A percentile compares a stretch with the other conserved stretches of the same genome.
Evolutionary conservation across 2,329 filamentous ascomycete species (phyloP).

Genomic region (Phaeosphaeriaceae sp.): DNA sequence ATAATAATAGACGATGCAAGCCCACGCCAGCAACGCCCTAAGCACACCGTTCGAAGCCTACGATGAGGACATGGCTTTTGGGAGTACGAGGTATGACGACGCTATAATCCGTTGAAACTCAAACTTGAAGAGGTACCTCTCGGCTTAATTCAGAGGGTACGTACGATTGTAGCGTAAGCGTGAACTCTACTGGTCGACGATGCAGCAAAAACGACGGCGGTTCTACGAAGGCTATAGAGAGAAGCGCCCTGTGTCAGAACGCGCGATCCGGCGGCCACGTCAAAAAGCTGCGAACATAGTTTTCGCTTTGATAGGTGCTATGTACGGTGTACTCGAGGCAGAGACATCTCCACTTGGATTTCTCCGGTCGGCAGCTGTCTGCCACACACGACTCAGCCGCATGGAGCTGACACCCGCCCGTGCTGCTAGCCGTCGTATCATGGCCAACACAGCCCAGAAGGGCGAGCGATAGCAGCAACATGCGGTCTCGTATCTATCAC

Average conservation of each 20-base stretch:
- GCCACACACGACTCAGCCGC: slow-evolving; percentile 32
- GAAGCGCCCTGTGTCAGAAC: slow-evolving; percentile 12
- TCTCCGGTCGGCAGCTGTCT: slow-evolving; percentile 20
- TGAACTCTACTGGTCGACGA: slow-evolving; percentile 18
- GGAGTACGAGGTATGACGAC: slow-evolving; percentile 8
- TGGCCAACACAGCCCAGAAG: slow-evolving; percentile 19
- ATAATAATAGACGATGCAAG: slow-evolving; percentile 14
- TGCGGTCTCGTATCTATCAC: slow-evolving; percentile 21
- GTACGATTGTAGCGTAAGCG: slow-evolving; percentile 7
- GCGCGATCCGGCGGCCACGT: slow-evolving; percentile 22
- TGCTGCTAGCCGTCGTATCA: slow-evolving; percentile 8
- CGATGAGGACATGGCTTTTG: slow-evolving; percentile 4
- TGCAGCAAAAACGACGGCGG: slow-evolving; percentile 9
- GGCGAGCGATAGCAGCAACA: slow-evolving; percentile 17
- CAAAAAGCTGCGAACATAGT: slow-evolving; percentile 14
- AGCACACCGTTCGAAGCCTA: slow-evolving; percentile 10
- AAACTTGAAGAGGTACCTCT: background rate
- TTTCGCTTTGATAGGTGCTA: slow-evolving; percentile 9
- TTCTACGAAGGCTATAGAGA: slow-evolving; percentile 10
- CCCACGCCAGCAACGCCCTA: slow-evolving; percentile 6
- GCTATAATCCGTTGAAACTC: background rate
- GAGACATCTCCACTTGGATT: slow-evolving; percentile 5
- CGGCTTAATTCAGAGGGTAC: too few species aligned
- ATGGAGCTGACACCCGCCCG: slow-evolving; percentile 25
- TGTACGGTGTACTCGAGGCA: slow-evolving; percentile 1